Conservation (phyloP, 305 asterid genomes). For the Salvia sclarea region DNA sequence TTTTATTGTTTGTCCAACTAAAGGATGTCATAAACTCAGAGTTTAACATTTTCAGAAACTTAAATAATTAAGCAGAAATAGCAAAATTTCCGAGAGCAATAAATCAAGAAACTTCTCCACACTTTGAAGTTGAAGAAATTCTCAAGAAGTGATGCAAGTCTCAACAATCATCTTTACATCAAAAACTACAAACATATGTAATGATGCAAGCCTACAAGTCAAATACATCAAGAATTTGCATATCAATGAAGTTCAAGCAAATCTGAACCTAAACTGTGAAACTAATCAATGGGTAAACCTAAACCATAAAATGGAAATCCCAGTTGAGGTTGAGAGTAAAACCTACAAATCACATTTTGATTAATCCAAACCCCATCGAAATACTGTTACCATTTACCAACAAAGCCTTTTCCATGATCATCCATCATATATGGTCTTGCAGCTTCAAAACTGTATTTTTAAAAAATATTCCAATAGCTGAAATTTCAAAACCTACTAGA, state of each 20-base stretch:
- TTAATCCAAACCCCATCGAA: not conserved
- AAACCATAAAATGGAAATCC: not conserved
- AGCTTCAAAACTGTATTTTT: not conserved
- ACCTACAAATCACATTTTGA: too few relatives aligned
- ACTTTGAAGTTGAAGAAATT: too few relatives aligned
- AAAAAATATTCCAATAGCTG: not conserved
- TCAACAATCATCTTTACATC: not conserved
- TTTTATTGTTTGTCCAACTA: too few relatives aligned
- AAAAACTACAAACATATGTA: too few relatives aligned
- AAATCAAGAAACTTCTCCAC: not conserved
- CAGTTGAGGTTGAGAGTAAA: too few relatives aligned
- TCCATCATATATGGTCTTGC: not conserved
- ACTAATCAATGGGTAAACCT: not conserved
- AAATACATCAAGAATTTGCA: not conserved
- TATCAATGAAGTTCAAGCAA: not conserved
- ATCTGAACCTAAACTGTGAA: not conserved
- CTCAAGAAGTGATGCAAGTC: not conserved
- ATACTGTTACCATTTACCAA: too few relatives aligned
- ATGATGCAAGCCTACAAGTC: not conserved
- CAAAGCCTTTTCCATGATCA: conserved; percentile 9
- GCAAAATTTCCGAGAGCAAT: not conserved
- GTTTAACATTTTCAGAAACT: too few relatives aligned
- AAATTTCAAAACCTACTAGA: too few relatives aligned
- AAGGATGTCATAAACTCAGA: too few relatives aligned
- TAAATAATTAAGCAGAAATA: not conserved